phyloP scores from a whole-genome alignment of 148 eudicot genomes.

The Dysphania ambrosioides region DNA sequence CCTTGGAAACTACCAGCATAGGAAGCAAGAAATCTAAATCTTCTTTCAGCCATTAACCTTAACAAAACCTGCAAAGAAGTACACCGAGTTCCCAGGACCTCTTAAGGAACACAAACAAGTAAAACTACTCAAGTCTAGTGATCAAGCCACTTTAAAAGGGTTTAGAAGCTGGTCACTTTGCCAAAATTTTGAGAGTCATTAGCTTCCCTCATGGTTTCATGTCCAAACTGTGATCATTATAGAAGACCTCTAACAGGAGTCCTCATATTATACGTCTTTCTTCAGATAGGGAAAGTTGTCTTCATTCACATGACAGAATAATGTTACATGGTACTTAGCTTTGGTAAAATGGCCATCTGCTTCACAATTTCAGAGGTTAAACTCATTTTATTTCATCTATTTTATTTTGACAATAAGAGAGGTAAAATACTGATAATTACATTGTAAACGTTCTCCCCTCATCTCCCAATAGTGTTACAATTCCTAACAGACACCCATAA shows the following conservation, averaged over 20 bases:
- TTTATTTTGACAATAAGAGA: no score
- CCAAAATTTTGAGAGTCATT: neutral
- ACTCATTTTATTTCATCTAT: no score
- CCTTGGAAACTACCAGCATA: neutral
- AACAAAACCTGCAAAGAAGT: neutral
- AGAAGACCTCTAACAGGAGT: constrained; percentile 16
- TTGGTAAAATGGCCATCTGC: neutral
- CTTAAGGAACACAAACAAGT: neutral
- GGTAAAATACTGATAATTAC: no score
- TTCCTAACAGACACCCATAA: neutral
- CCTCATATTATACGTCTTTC: neutral
- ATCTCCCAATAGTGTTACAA: no score
- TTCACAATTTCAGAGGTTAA: neutral
- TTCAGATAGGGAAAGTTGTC: neutral
- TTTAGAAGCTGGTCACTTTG: neutral
- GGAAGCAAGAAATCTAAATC: neutral
- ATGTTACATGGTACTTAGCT: neutral
- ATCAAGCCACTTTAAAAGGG: neutral
- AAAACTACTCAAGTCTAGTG: neutral
- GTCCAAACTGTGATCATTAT: constrained; percentile 15
- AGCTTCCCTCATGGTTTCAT: neutral
- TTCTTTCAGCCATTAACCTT: neutral
- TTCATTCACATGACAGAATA: neutral
- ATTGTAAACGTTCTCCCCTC: neutral
- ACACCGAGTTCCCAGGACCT: neutral